Conservation (phyloP, 306 rosid genomes). For the Abrus precatorius region DNA sequence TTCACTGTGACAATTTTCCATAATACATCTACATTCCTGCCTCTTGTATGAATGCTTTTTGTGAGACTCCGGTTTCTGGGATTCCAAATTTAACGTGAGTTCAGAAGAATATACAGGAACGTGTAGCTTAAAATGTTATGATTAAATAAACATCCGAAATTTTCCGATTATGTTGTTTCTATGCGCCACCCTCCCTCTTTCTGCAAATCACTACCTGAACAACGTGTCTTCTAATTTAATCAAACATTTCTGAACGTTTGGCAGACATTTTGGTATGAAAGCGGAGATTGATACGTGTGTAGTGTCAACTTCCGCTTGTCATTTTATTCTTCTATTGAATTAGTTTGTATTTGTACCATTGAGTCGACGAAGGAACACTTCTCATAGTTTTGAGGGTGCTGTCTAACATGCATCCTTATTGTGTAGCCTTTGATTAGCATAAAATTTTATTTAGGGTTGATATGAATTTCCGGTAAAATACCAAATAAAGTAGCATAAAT, state of each 20-base stretch:
- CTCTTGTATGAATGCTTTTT: background rate
- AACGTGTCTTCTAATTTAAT: too few relatives aligned
- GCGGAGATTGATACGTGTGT: background rate
- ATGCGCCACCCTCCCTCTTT: background rate
- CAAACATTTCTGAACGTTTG: too few relatives aligned
- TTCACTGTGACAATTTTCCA: slow-evolving; percentile 1
- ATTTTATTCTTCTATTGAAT: too few relatives aligned
- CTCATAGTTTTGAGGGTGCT: too few relatives aligned
- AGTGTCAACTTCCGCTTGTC: background rate
- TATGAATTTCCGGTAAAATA: too few relatives aligned
- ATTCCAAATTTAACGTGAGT: background rate
- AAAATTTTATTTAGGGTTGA: too few relatives aligned
- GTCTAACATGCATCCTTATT: too few relatives aligned
- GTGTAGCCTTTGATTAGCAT: too few relatives aligned
- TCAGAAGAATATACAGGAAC: slow-evolving; percentile 1
- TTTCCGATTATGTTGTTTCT: background rate
- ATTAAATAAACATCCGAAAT: slow-evolving; percentile 37
- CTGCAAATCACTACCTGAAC: too few relatives aligned
- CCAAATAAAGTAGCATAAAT: too few relatives aligned
- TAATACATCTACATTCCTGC: background rate
- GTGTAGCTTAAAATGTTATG: slow-evolving; percentile 21
- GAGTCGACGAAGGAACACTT: too few relatives aligned
- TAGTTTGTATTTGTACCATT: too few relatives aligned
- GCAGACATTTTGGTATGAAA: background rate
- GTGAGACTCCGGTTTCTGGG: background rate